Percentiles rank a stretch among this genome's conserved stretches.
Evolutionary conservation across 805 yeast genomes (phyloP).

Genomic region (Spathaspora arborariae): DNA sequence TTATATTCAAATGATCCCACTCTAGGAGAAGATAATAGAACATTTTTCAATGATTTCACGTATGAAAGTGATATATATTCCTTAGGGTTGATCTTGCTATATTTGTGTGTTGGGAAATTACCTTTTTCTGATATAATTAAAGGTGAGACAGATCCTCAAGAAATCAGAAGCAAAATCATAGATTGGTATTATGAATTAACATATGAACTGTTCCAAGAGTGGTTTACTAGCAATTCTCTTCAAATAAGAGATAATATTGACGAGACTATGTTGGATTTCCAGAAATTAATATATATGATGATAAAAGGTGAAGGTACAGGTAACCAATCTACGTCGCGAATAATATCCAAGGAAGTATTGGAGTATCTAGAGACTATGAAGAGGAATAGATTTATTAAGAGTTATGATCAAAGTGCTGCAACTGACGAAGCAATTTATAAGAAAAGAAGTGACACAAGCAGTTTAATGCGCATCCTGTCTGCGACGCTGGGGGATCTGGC

Average conservation of each 20-base stretch:
- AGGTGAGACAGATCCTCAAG: conserved; percentile 26
- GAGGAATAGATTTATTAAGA: conserved; percentile 9
- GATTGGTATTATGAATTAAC: conserved; percentile 27
- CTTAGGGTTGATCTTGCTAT: conserved; percentile 77
- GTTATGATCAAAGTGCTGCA: background rate
- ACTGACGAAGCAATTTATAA: background rate
- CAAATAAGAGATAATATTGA: background rate
- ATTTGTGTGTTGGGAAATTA: conserved; percentile 63
- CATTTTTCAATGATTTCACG: conserved; percentile 51
- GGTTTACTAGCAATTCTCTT: conserved; percentile 18
- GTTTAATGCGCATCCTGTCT: background rate
- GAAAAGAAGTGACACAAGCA: background rate
- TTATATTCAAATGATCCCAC: conserved; percentile 20
- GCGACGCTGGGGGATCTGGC: background rate
- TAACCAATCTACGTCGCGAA: conserved; percentile 5
- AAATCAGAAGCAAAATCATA: conserved; percentile 21
- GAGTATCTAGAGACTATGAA: conserved; percentile 20
- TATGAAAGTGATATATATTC: conserved; percentile 78
- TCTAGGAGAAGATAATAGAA: conserved; percentile 28
- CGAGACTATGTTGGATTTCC: conserved; percentile 10
- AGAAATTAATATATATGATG: conserved; percentile 25
- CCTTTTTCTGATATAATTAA: conserved; percentile 44
- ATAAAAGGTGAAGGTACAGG: conserved; percentile 21
- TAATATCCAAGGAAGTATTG: conserved; percentile 16
- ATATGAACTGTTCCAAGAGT: conserved; percentile 15